Conservation (phyloP, 1,284 basidiomycete species). For the Ganoderma sinense region DNA sequence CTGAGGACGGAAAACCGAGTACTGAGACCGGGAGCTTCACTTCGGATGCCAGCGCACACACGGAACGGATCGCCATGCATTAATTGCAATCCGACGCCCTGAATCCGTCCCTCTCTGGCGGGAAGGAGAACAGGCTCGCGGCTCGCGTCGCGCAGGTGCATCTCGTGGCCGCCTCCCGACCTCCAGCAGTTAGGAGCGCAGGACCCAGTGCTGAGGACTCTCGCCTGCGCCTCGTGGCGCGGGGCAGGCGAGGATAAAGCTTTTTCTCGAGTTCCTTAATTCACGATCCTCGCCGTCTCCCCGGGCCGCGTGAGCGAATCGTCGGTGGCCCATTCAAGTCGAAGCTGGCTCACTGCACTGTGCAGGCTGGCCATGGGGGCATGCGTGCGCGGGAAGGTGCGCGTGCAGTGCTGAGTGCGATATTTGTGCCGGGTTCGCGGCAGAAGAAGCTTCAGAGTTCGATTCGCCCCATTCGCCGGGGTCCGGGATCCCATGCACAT, state of each 20-base stretch:
- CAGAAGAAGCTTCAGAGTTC: constrained; percentile 18
- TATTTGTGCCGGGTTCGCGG: not conserved
- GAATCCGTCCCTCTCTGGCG: not conserved
- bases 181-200: not conserved
- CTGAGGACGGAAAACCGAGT: not conserved
- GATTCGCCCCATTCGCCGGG: not conserved
- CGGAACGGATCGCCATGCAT: not conserved
- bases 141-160: not conserved
- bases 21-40: not conserved
- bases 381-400: not conserved
- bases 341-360: not conserved
- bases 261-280: constrained; percentile 15
- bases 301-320: not conserved
- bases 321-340: not conserved
- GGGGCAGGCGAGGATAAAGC: constrained; percentile 13
- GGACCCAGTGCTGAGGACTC: no score
- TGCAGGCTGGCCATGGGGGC: no score
- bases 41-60: not conserved
- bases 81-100: not conserved
- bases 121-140: constrained; percentile 5
- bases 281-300: constrained; percentile 2
- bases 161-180: not conserved
- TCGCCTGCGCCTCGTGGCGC: constrained; percentile 1
- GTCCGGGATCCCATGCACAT: not conserved
- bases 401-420: not conserved